These are phyloP conservation scores for Candida michaelii DNA, from an alignment of 805 yeast genomes.

Conservation along the genomic window DNA sequence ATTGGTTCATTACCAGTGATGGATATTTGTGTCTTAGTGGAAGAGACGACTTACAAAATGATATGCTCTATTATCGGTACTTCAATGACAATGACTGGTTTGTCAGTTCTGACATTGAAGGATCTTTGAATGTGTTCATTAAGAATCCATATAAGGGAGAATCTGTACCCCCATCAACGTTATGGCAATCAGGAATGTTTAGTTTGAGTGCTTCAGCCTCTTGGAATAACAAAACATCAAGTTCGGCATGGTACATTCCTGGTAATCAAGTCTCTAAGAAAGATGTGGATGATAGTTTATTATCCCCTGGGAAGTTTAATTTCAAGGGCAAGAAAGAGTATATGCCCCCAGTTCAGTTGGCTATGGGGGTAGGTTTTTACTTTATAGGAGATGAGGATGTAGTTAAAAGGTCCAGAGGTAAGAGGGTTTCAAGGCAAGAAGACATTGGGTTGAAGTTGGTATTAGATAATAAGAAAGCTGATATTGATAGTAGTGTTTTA, in stretches of 20 bases:
- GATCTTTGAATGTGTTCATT: conserved; percentile 73
- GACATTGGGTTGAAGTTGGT: conserved; percentile 39
- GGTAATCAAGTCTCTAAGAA: conserved; percentile 69
- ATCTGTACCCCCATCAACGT: conserved; percentile 78
- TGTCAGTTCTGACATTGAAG: conserved; percentile 73
- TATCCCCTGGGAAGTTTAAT: conserved; percentile 63
- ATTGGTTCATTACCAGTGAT: conserved; percentile 92
- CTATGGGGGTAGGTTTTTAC: conserved; percentile 84
- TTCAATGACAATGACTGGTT: conserved; percentile 70
- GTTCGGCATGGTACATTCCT: conserved; percentile 83
- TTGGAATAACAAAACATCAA: conserved; percentile 83
- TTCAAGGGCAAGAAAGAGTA: conserved; percentile 54
- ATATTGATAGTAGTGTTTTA: conserved; percentile 25
- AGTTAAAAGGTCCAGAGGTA: conserved; percentile 29
- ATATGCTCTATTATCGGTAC: conserved; percentile 75
- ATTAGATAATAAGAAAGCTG: conserved; percentile 37
- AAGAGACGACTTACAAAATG: conserved; percentile 75
- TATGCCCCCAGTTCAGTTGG: conserved; percentile 79
- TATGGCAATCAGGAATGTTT: conserved; percentile 86
- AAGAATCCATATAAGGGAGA: conserved; percentile 75
- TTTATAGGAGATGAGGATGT: conserved; percentile 68
- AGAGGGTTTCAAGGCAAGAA: conserved; percentile 31
- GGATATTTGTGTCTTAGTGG: conserved; percentile 87
- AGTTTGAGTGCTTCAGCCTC: conserved; percentile 81
- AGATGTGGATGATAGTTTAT: conserved; percentile 57